Evolutionary conservation across 768 basidiomycete genomes (phyloP).

Genomic region (Pulveroboletus sp.): DNA sequence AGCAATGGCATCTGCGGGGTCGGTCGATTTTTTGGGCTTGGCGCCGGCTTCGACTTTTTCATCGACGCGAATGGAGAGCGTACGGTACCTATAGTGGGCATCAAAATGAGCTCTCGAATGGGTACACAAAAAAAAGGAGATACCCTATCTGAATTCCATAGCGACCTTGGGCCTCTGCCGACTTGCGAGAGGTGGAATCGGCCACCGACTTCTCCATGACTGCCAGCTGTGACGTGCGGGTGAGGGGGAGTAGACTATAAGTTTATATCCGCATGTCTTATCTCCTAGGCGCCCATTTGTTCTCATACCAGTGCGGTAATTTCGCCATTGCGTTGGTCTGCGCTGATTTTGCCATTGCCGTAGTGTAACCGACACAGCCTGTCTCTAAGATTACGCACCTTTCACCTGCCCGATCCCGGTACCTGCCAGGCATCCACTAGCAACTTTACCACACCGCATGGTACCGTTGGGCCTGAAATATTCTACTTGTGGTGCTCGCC

Average conservation of each 20-base stretch:
- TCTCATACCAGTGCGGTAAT: conserved; percentile 15
- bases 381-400: neutral
- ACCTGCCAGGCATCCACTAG: neutral
- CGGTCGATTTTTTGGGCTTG: conserved; percentile 20
- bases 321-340: conserved; percentile 24
- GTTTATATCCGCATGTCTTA: conserved; percentile 16
- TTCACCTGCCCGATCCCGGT: no score
- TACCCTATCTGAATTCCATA: conserved; percentile 35
- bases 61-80: conserved; percentile 44
- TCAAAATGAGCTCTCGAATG: neutral
- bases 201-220: conserved; percentile 19
- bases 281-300: conserved; percentile 4
- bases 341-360: conserved; percentile 28
- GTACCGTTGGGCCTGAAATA: neutral
- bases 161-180: conserved; percentile 11
- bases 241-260: no score
- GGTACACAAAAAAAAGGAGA: neutral
- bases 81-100: conserved; percentile 34
- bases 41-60: conserved; percentile 21
- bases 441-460: no score
- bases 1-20: conserved; percentile 39
- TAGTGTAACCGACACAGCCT: no score
- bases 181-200: conserved; percentile 13
- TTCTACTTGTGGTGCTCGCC: conserved; percentile 3
- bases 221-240: neutral